Base-by-base conservation (phyloP, 306 rosid species). In the Cicer yamashitae region DNA sequence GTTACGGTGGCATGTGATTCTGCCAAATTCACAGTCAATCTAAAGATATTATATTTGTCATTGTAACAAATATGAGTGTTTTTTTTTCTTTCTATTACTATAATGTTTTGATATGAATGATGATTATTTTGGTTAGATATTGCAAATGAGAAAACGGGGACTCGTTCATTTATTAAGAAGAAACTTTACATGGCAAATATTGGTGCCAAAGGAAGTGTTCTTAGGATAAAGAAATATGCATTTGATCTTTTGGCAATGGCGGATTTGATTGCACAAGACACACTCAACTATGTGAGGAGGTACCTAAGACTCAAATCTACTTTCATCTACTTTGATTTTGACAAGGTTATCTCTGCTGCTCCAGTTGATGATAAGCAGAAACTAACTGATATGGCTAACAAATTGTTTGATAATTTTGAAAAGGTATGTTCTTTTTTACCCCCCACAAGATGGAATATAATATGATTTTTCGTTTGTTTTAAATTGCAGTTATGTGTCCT, bases 231-330 rank as follows among this genome's bases (percentile, higher is more conserved):
- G 84, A 90, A 81, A 41, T 84, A 67, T 70, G 86, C 97, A 0
- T 92, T 90, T 82, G 99, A 92, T 89, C 97, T 92, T 61, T 77
- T 92, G 52, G 91, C 97, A 12, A 87, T 94, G 97, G 90, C 91
- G 1, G 96, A 89, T 87, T 86, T 96, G 84, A 46, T 92, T 11
- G 86, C 83, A 43, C 85, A 80, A 87, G 97, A 88, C 74, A 89
- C 89, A 52, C 77, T 96, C 48, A 89, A 88, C 77, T 96, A 90
- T 80, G 99, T 92, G 30, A 86, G 90, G 76, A 89, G 75, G 85
- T 94, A 88, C 84, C 84, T 94, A n/a, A 81, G 93, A 17, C 85
- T 92, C 43, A 92, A 92, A 78, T 88, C 98, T 14, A 89, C 97
- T 1, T 86, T 90, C 87, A 90, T 90, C 72, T 96, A 92, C 89